Evolutionary conservation across 805 yeast species (phyloP), one percentile per base, ranked within the genome.

Genomic region (Candida succiphila): DNA sequence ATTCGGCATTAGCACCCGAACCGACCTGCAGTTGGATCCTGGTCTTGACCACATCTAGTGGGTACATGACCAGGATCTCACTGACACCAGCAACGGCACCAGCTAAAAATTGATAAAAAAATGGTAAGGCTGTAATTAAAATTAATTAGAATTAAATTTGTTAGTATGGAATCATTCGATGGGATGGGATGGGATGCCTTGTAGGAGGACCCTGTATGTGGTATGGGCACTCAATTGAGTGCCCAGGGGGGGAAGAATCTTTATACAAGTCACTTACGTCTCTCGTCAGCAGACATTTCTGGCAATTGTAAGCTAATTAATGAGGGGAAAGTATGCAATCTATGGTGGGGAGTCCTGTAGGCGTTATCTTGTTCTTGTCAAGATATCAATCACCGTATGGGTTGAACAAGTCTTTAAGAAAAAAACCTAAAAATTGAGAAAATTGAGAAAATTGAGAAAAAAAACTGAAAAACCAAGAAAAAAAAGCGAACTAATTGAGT

Each of bases 11-110:
- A 8, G 63, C 58, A 6, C 60, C 63, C 2, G 56, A 32, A 32
- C 70, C 65, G 31, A 80, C 85, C 58, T 80, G 88, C 51, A 89
- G 69, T 61, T 89, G 96, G 63, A 88, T 88, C 61, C 97, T 74
- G 22, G 98, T 89, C 69, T 89, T 89, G 52, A 92, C 95, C 42
- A 92, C 95, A 58, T 89, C 98, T 52, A 89, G 65, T 29, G 98
- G 98, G 55, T 88, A 88, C 96, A 88, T 87, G 43, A 84, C 86
- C 48, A 87, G 66, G 56, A 88, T 83, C 64, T 92, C 98, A 19
- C 96, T 85, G 41, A 92, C 87, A 44, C 99, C 99, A 41, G 99
- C 98, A 51, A 88, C 70, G 94, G 97, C 48, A 95, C 99, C 39
- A 86, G 78, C 41, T 68, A 66, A 35, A 57, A 92, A 92, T 60